These are phyloP conservation scores for Saturnispora ahearnii DNA, from an alignment of 805 yeast species.

Conservation along the genomic window DNA sequence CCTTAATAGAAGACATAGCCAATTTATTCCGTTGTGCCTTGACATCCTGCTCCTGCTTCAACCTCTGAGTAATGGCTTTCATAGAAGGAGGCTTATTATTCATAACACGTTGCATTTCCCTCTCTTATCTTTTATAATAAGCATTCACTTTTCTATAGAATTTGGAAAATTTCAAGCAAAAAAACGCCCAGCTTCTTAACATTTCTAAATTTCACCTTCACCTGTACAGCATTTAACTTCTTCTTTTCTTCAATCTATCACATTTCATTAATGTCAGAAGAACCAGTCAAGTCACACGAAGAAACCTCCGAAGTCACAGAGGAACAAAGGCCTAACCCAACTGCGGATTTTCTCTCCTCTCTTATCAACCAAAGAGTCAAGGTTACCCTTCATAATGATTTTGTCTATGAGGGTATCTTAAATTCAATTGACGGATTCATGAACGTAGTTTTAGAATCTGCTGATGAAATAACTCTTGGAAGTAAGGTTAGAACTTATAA, in stretches of 20 bases:
- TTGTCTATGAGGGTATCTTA: slow-evolving; percentile 60
- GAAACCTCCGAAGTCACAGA: neutral
- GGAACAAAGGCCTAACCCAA: slow-evolving; percentile 2
- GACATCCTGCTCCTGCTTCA: slow-evolving; percentile 23
- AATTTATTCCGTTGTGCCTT: slow-evolving; percentile 27
- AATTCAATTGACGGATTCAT: slow-evolving; percentile 91
- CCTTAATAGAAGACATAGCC: slow-evolving; percentile 33
- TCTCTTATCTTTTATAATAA: neutral
- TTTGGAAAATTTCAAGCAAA: neutral
- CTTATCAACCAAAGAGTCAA: slow-evolving; percentile 73
- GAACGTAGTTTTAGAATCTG: slow-evolving; percentile 81
- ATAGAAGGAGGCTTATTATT: slow-evolving; percentile 2
- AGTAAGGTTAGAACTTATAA: slow-evolving; percentile 45
- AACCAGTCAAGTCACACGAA: neutral
- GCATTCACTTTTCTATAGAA: neutral
- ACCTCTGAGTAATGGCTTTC: slow-evolving; percentile 15
- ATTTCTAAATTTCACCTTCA: neutral
- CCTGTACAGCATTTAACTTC: neutral
- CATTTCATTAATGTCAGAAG: neutral
- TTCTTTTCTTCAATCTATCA: neutral
- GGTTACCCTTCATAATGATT: slow-evolving; percentile 81
- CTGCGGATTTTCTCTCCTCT: slow-evolving; percentile 51
- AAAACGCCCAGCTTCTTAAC: neutral
- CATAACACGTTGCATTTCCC: neutral
- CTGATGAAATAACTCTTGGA: slow-evolving; percentile 55